Evolutionary conservation across 1,284 basidiomycete species (phyloP).

Genomic region (Pseudomicrostroma phylloplanum): DNA sequence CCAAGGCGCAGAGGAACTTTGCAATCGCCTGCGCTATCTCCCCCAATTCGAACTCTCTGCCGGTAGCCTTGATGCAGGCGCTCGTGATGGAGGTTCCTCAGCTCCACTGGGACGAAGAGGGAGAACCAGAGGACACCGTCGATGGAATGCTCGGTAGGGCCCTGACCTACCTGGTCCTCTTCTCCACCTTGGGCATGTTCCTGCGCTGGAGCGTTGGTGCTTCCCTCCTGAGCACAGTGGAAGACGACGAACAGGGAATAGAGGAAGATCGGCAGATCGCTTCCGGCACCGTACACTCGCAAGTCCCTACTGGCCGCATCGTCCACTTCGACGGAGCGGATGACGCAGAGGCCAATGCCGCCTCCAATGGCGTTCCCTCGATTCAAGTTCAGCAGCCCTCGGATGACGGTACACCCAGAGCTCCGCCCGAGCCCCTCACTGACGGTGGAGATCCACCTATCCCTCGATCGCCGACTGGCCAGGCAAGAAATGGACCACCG

Average conservation of each 20-base stretch:
- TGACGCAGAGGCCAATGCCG: constrained; percentile 4
- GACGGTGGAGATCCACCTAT: not conserved
- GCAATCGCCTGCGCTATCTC: constrained; percentile 49
- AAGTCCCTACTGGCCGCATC: constrained; percentile 5
- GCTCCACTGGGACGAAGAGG: constrained; percentile 68
- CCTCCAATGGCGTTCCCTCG: not conserved
- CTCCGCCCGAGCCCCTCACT: constrained; percentile 1
- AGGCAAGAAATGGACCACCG: constrained; percentile 20
- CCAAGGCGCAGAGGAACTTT: constrained; percentile 51
- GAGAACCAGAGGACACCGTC: constrained; percentile 63
- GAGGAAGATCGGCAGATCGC: constrained; percentile 6
- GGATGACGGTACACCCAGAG: not conserved
- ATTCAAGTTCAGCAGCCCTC: not conserved
- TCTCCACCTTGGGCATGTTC: constrained; percentile 83
- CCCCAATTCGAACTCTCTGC: constrained; percentile 79
- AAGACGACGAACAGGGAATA: constrained; percentile 27
- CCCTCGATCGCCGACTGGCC: not conserved
- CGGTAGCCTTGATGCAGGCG: constrained; percentile 84
- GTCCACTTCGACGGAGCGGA: constrained; percentile 8
- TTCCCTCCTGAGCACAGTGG: constrained; percentile 50
- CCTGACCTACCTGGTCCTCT: constrained; percentile 82
- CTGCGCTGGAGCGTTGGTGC: constrained; percentile 53
- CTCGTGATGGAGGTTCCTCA: constrained; percentile 76
- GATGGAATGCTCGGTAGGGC: constrained; percentile 86
- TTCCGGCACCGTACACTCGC: not conserved